Conservation (phyloP, 805 yeast genomes). For the Nakazawaea wickerhamii region DNA sequence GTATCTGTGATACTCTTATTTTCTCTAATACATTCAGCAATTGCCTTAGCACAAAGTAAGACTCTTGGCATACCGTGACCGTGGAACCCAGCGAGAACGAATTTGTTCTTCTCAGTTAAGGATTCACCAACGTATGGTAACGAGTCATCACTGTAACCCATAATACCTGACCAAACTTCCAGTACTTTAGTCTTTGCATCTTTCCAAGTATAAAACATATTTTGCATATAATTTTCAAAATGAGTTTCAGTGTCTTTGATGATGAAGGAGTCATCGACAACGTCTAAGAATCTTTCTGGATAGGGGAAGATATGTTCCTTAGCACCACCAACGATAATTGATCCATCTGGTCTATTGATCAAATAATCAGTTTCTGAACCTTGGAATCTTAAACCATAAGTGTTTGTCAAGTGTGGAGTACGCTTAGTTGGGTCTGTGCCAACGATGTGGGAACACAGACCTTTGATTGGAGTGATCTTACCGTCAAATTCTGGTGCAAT, state of each 20-base stretch:
- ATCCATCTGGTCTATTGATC: slow-evolving; percentile 30
- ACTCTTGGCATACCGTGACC: slow-evolving; percentile 52
- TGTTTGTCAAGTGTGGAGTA: slow-evolving; percentile 27
- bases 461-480: slow-evolving; percentile 26
- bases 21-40: slow-evolving; percentile 24
- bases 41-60: slow-evolving; percentile 32
- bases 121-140: slow-evolving; percentile 40
- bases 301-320: slow-evolving; percentile 20
- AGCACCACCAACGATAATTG: slow-evolving; percentile 27
- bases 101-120: slow-evolving; percentile 24
- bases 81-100: slow-evolving; percentile 40
- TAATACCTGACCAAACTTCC: slow-evolving; percentile 40
- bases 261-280: slow-evolving; percentile 30
- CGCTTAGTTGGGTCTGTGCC: slow-evolving; percentile 20
- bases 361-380: slow-evolving; percentile 27
- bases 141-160: slow-evolving; percentile 37
- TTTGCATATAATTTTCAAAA: slow-evolving; percentile 26
- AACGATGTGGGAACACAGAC: slow-evolving; percentile 23
- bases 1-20: slow-evolving; percentile 2
- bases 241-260: slow-evolving; percentile 21
- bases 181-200: slow-evolving; percentile 20
- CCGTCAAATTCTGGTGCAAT: slow-evolving; percentile 20
- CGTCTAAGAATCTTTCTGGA: slow-evolving; percentile 23
- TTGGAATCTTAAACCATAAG: slow-evolving; percentile 24
- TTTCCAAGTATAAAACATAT: slow-evolving; percentile 29